Evolutionary conservation across 768 basidiomycete genomes (phyloP).

Genomic region (Russula earlei): DNA sequence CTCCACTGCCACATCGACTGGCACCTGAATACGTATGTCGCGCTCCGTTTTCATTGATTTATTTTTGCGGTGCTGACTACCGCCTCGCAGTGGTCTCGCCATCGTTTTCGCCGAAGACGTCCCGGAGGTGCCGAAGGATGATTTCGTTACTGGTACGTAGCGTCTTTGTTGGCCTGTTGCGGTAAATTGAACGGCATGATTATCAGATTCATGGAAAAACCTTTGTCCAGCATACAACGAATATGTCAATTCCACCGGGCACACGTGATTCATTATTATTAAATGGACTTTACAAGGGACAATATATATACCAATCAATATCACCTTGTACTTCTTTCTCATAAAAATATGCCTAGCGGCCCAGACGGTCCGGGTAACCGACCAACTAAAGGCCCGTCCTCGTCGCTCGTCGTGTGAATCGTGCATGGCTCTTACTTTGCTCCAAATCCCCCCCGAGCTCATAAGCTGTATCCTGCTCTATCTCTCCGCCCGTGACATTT

Average conservation of each 20-base stretch:
- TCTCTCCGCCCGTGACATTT: constrained; percentile 1
- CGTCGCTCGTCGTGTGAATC: no score
- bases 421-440: constrained; percentile 1
- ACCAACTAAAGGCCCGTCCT: no score
- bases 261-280: not conserved
- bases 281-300: not conserved
- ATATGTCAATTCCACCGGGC: not conserved
- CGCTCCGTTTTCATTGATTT: not conserved
- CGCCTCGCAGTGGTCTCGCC: constrained; percentile 13
- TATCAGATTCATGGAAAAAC: constrained; percentile 5
- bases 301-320: not conserved
- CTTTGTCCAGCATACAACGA: constrained; percentile 13
- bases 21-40: constrained; percentile 21
- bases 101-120: constrained; percentile 17
- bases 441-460: constrained; percentile 11
- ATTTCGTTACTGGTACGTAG: not conserved
- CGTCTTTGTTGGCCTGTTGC: not conserved
- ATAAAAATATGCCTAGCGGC: no score
- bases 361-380: no score
- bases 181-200: not conserved
- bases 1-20: constrained; percentile 29
- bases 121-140: not conserved
- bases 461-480: constrained; percentile 4
- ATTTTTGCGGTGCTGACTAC: not conserved
- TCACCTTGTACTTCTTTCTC: not conserved